Percentiles rank a stretch among this genome's conserved stretches.
phyloP scores from a whole-genome alignment of 352 stramenopile genomes.

The Blastocystis sp. region DNA sequence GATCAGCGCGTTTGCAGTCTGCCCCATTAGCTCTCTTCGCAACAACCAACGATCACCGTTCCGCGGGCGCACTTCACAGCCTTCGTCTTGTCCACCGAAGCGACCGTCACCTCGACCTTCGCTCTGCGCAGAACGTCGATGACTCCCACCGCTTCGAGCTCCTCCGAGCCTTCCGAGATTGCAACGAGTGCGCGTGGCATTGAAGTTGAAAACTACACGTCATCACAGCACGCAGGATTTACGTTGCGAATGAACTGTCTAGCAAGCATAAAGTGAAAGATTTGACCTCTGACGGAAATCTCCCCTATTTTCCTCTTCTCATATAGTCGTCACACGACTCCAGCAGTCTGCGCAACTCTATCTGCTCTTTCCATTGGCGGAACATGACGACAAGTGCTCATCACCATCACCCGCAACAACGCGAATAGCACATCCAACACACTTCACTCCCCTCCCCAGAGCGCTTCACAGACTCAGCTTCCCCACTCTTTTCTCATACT shows the following conservation, averaged over 20 bases:
- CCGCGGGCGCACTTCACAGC: constrained; percentile 53
- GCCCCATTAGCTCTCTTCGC: constrained; percentile 75
- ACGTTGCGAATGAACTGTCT: background rate
- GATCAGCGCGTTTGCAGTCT: constrained; percentile 79
- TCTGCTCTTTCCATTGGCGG: background rate
- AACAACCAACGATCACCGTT: background rate
- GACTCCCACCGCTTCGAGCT: constrained; percentile 87
- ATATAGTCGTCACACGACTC: background rate
- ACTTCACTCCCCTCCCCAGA: too few species aligned
- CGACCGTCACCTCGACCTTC: constrained; percentile 82
- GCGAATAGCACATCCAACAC: too few species aligned
- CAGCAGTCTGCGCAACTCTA: background rate
- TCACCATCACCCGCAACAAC: too few species aligned
- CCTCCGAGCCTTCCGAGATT: constrained; percentile 84
- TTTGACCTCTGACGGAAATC: background rate
- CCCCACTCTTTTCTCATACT: background rate
- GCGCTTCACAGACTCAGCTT: too few species aligned
- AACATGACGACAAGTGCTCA: too few species aligned
- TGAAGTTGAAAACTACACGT: constrained; percentile 26
- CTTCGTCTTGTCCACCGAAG: constrained; percentile 78
- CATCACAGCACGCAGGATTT: background rate
- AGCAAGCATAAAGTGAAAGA: background rate
- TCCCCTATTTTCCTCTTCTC: background rate
- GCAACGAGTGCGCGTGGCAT: constrained; percentile 74
- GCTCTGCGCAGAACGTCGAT: constrained; percentile 84